These are phyloP conservation scores for Cucurbita moschata DNA, from an alignment of 306 rosid genomes.

Conservation along the genomic window DNA sequence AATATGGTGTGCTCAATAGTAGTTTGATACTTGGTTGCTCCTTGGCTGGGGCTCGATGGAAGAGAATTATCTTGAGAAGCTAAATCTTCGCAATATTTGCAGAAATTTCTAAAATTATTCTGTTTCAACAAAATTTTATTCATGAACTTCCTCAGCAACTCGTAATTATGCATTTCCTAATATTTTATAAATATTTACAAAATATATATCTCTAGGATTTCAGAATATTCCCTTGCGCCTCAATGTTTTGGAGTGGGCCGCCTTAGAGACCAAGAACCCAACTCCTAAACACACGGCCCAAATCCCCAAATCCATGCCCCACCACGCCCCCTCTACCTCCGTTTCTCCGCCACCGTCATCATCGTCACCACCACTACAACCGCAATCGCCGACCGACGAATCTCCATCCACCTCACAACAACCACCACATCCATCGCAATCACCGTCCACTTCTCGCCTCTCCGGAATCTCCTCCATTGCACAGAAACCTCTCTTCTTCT, in stretches of 20 bases:
- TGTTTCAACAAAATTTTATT: too few relatives aligned
- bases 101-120: too few relatives aligned
- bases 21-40: too few relatives aligned
- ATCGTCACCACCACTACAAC: not conserved
- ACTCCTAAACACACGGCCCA: conserved; percentile 51
- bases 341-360: conserved; percentile 1
- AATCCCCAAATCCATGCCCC: conserved; percentile 42
- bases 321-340: conserved; percentile 17
- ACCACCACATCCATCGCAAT: conserved; percentile 13
- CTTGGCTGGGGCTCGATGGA: too few relatives aligned
- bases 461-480: conserved; percentile 37
- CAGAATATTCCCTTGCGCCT: conserved; percentile 19
- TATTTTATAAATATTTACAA: not conserved
- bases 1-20: too few relatives aligned
- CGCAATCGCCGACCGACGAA: conserved; percentile 8
- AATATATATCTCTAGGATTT: not conserved
- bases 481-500: conserved; percentile 11
- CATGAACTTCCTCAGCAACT: not conserved
- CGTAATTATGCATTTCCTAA: not conserved
- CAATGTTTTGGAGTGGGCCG: conserved; percentile 23
- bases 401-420: not conserved
- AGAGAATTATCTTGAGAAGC: too few relatives aligned
- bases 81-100: too few relatives aligned
- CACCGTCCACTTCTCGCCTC: conserved; percentile 14
- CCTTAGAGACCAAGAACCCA: conserved; percentile 33